Base-by-base conservation (phyloP, 306 rosid genomes). In the Castanospermum australe region DNA sequence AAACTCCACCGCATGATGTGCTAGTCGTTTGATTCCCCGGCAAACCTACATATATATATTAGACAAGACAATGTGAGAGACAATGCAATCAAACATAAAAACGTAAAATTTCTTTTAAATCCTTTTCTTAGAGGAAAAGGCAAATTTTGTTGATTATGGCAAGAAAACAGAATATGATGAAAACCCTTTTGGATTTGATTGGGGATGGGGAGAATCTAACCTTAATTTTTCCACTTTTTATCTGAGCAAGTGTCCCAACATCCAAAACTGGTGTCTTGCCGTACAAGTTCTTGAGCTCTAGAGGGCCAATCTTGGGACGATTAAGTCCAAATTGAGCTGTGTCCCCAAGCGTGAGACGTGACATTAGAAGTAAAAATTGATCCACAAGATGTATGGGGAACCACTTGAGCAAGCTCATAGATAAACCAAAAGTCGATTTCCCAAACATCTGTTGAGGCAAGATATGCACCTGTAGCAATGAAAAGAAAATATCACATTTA, bases 241-340 rank as follows among this genome's bases (percentile, higher is more conserved):
- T 89, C 59, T 81, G 82, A 24, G 89, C 87, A 13, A 93, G 84
- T 14, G 98, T 91, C 18, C 98, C 98, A 61, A 93, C 88, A 74
- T 93, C 98, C 67, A 93, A 80, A n/a, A 93, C 98, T 4, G 98
- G 98, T 12, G 97, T 93, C 72, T 91, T 93, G 28, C 94, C 98
- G 11, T 82, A 70, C 52, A 83, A 28, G 80, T 63, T 85, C 83
- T 93, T 93, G 84, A 87, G 87, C 85, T 87, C 82, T 2, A 93
- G 87, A 61, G 98, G 98, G 55, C 98, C 98, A 25, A 87, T 75
- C 25, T 85, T 65, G 4, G 98, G 98, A 47, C 98, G 97, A 73
- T 64, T n/a, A 51, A 93, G 79, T 51, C 98, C 98, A 28, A 79
- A 81, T 24, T 25, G 86, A 52, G 94, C 60, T 0, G 98, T 93